A percentile compares a stretch with the other conserved stretches of the same genome.
phyloP scores from a whole-genome alignment of 345 rosid species.

The Xanthoceras sorbifolium region DNA sequence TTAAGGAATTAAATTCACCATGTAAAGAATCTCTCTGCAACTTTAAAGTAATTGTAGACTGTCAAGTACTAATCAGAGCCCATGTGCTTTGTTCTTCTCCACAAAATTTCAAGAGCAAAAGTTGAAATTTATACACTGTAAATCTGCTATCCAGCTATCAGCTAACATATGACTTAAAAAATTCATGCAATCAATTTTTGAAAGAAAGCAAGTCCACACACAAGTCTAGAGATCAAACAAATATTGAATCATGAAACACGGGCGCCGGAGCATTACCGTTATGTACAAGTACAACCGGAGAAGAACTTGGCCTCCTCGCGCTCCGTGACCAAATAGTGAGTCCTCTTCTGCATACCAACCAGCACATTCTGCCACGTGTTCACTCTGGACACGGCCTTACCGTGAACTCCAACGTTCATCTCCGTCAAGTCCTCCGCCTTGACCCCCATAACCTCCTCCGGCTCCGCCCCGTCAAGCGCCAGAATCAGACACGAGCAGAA shows the following conservation, averaged over 20 bases:
- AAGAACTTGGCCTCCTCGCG: conserved; percentile 2
- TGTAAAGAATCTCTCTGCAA: conserved; percentile 1
- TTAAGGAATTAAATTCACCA: neutral
- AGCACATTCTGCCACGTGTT: conserved; percentile 86
- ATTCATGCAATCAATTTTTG: neutral
- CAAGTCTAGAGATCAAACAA: too few relatives aligned
- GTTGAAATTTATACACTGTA: too few relatives aligned
- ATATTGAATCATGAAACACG: neutral
- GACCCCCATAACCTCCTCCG: conserved; percentile 73
- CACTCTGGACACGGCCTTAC: conserved; percentile 67
- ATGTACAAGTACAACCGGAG: neutral
- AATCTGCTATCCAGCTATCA: conserved; percentile 1
- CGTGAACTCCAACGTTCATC: conserved; percentile 72
- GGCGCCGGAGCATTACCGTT: neutral
- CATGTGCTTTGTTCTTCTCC: neutral
- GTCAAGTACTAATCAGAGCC: neutral
- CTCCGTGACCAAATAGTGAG: conserved; percentile 28
- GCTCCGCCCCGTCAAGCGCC: conserved; percentile 76
- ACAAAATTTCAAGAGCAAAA: neutral
- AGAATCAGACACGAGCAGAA: conserved; percentile 72
- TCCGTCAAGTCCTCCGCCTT: conserved; percentile 65
- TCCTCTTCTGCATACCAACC: conserved; percentile 61
- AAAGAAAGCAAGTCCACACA: neutral
- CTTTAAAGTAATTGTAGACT: neutral
- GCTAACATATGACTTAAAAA: neutral